Conservation (phyloP, 805 yeast species). For the Blastobotrys peoriensis region DNA sequence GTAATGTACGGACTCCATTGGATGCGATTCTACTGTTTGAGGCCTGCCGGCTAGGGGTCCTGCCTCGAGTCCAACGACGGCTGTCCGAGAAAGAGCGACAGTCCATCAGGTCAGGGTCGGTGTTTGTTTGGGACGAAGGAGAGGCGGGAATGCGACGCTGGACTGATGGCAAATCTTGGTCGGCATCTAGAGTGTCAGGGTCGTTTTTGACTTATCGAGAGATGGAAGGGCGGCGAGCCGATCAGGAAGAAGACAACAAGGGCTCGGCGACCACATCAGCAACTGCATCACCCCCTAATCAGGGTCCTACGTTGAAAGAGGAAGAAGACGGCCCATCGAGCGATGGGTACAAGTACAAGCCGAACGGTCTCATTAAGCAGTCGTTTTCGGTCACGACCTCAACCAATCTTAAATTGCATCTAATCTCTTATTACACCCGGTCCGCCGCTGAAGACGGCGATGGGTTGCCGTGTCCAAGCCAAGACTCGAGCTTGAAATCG, state of each 20-base stretch:
- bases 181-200: constrained; percentile 64
- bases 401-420: constrained; percentile 49
- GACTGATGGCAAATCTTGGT: constrained; percentile 75
- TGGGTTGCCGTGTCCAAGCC: constrained; percentile 37
- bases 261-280: constrained; percentile 14
- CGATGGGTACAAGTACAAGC: constrained; percentile 38
- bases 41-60: constrained; percentile 50
- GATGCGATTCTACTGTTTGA: constrained; percentile 64
- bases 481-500: constrained; percentile 36
- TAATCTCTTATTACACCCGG: constrained; percentile 49
- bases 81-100: constrained; percentile 51
- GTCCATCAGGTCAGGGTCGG: constrained; percentile 50
- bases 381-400: constrained; percentile 52
- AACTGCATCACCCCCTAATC: not conserved
- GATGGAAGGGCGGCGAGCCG: constrained; percentile 37
- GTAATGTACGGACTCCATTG: constrained; percentile 47
- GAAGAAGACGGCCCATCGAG: constrained; percentile 16
- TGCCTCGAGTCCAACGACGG: constrained; percentile 56
- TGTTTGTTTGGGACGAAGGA: constrained; percentile 67
- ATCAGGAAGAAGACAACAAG: constrained; percentile 1
- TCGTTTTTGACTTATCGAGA: constrained; percentile 58
- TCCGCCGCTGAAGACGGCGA: constrained; percentile 26
- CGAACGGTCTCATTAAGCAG: constrained; percentile 57
- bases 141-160: constrained; percentile 69
- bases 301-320: constrained; percentile 1